These are phyloP conservation scores for Phialocephala subalpina DNA, from an alignment of 2,329 filamentous ascomycete species.

Conservation along the genomic window DNA sequence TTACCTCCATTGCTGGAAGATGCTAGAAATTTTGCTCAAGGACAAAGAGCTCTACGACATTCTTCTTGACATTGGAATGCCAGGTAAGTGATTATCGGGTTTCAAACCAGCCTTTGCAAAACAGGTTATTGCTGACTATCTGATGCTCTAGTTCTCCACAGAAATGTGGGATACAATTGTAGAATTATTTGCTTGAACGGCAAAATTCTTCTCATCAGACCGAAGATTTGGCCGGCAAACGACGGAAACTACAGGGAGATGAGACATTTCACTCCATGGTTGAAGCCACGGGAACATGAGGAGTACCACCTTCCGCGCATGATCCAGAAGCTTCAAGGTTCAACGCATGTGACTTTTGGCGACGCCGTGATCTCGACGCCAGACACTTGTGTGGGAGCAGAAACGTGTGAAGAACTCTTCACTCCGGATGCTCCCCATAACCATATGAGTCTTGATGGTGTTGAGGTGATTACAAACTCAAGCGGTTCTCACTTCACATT, in stretches of 20 bases:
- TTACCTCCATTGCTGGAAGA: background rate
- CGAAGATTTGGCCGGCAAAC: slow-evolving; percentile 74
- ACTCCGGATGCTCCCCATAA: background rate
- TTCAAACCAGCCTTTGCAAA: too few relatives aligned
- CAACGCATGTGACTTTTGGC: background rate
- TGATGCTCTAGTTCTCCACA: background rate
- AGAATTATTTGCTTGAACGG: slow-evolving; percentile 62
- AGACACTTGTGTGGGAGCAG: slow-evolving; percentile 8
- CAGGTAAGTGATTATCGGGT: background rate
- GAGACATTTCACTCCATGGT: slow-evolving; percentile 69
- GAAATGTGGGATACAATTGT: slow-evolving; percentile 16
- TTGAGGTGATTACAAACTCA: slow-evolving; percentile 9
- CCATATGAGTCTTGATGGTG: slow-evolving; percentile 2
- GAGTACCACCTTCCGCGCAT: slow-evolving; percentile 6
- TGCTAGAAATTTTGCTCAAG: background rate
- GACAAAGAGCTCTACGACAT: background rate
- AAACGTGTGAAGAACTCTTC: slow-evolving; percentile 15
- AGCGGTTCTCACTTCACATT: slow-evolving; percentile 12
- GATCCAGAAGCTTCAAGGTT: slow-evolving; percentile 5
- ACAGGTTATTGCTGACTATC: background rate
- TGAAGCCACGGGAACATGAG: background rate
- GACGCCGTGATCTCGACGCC: slow-evolving; percentile 5
- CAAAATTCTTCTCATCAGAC: slow-evolving; percentile 74
- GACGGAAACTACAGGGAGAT: slow-evolving; percentile 72
- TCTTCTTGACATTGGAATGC: slow-evolving; percentile 17